Percentiles rank a stretch among this genome's conserved stretches.
These are phyloP conservation scores for Pythium vanterpoolii DNA, from an alignment of 352 stramenopile genomes.

Conservation along the genomic window DNA sequence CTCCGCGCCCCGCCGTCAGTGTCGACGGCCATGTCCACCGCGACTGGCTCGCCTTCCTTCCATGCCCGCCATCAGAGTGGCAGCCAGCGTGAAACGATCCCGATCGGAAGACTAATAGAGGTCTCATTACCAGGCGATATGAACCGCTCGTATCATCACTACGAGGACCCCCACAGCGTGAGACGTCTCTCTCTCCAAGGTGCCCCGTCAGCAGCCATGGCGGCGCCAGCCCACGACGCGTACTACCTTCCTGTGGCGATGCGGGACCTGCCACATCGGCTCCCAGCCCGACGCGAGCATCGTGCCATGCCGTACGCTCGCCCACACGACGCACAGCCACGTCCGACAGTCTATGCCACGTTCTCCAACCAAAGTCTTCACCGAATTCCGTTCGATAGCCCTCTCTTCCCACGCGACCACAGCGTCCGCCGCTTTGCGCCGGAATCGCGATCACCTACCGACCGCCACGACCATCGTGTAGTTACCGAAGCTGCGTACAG, in stretches of 20 bases:
- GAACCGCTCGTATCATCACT: too few species aligned
- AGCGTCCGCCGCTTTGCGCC: background rate
- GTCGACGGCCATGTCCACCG: background rate
- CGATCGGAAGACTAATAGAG: too few species aligned
- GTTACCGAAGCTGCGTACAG: background rate
- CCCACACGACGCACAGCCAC: background rate
- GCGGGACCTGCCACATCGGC: constrained; percentile 1
- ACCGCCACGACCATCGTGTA: too few species aligned
- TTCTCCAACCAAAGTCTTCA: background rate
- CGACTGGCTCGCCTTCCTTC: background rate
- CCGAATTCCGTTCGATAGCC: background rate
- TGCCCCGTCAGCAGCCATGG: background rate
- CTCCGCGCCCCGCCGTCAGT: background rate
- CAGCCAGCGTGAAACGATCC: constrained; percentile 6
- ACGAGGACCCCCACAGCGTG: too few species aligned
- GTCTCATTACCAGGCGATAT: too few species aligned
- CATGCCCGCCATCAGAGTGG: background rate
- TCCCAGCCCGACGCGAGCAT: constrained; percentile 2
- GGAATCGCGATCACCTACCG: background rate
- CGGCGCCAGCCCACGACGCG: background rate
- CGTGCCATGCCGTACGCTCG: constrained; percentile 6
- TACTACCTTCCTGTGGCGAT: background rate
- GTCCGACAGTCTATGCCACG: background rate
- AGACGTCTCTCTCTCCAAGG: too few species aligned
- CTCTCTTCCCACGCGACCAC: background rate